phyloP scores from a whole-genome alignment of 345 rosid genomes.

The Crucihimalaya himalaica region DNA sequence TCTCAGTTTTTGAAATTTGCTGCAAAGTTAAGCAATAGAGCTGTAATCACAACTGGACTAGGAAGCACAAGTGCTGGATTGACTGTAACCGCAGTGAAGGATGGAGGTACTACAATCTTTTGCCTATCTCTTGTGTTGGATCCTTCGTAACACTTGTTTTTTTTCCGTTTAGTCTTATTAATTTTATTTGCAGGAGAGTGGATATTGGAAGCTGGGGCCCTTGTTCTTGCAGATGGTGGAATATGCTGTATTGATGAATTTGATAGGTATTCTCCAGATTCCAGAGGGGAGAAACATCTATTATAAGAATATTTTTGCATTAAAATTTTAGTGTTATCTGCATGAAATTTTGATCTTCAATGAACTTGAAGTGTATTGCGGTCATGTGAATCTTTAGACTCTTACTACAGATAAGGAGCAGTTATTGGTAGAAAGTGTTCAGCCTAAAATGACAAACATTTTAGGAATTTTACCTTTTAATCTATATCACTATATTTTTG shows the following conservation, averaged over 20 bases:
- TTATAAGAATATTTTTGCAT: neutral
- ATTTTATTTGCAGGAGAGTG: constrained; percentile 68
- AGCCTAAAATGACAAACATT: neutral
- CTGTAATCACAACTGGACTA: constrained; percentile 91
- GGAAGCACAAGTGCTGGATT: constrained; percentile 99
- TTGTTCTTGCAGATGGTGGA: constrained; percentile 97
- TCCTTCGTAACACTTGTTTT: constrained; percentile 4
- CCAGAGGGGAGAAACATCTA: neutral
- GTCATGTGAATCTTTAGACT: neutral
- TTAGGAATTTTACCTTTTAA: neutral
- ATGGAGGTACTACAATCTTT: constrained; percentile 61
- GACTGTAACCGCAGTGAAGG: constrained; percentile 97
- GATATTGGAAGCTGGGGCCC: constrained; percentile 99
- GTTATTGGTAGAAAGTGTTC: neutral
- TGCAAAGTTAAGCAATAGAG: constrained; percentile 87
- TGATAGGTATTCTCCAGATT: constrained; percentile 62
- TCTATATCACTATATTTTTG: neutral
- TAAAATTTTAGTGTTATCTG: neutral
- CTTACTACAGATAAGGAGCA: neutral
- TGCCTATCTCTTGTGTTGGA: constrained; percentile 3
- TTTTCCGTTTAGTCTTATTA: neutral
- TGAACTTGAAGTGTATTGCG: constrained; percentile 1
- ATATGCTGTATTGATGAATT: constrained; percentile 98
- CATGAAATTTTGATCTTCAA: neutral
- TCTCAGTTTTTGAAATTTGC: constrained; percentile 98